These are phyloP conservation scores for Cyclostephanos tholiformis DNA, from an alignment of 108 stramenopile species.

Conservation along the genomic window DNA sequence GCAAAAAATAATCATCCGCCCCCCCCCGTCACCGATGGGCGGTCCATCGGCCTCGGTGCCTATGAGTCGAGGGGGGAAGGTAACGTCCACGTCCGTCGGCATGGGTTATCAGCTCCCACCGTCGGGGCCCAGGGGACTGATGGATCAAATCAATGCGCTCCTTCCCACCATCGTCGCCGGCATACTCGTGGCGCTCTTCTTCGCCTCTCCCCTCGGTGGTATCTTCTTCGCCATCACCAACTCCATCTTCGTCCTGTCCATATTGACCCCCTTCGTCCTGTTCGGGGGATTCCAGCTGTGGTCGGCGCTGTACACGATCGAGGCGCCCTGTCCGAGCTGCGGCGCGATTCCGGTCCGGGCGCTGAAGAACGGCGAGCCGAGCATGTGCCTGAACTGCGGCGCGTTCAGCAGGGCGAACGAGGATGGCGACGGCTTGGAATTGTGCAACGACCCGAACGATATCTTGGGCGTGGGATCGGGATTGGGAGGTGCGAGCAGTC, in stretches of 20 bases:
- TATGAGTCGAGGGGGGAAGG: background rate
- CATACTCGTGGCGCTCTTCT: constrained; percentile 51
- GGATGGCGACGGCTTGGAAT: constrained; percentile 48
- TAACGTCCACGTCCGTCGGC: constrained; percentile 17
- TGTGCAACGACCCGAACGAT: constrained; percentile 54
- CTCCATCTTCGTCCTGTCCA: constrained; percentile 59
- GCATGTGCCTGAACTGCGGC: constrained; percentile 74
- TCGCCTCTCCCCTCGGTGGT: constrained; percentile 70
- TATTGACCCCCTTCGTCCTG: constrained; percentile 60
- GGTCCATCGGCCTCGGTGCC: background rate
- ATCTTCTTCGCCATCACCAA: constrained; percentile 76
- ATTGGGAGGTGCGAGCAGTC: constrained; percentile 21
- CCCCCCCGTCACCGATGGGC: background rate
- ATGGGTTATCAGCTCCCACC: constrained; percentile 46
- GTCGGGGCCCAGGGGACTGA: constrained; percentile 30
- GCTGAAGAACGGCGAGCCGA: constrained; percentile 55
- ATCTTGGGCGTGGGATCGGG: constrained; percentile 49
- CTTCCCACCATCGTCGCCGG: constrained; percentile 41
- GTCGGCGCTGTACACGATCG: constrained; percentile 65
- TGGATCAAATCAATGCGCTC: constrained; percentile 35
- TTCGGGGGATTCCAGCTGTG: constrained; percentile 64
- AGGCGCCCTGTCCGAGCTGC: constrained; percentile 73
- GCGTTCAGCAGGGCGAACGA: constrained; percentile 53
- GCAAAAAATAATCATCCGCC: background rate
- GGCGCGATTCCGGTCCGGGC: constrained; percentile 55